Percentiles rank a stretch among this genome's conserved stretches.
These are phyloP conservation scores for Arthrinium phaeospermum DNA, from an alignment of 2,329 filamentous ascomycete species.

Conservation along the genomic window DNA sequence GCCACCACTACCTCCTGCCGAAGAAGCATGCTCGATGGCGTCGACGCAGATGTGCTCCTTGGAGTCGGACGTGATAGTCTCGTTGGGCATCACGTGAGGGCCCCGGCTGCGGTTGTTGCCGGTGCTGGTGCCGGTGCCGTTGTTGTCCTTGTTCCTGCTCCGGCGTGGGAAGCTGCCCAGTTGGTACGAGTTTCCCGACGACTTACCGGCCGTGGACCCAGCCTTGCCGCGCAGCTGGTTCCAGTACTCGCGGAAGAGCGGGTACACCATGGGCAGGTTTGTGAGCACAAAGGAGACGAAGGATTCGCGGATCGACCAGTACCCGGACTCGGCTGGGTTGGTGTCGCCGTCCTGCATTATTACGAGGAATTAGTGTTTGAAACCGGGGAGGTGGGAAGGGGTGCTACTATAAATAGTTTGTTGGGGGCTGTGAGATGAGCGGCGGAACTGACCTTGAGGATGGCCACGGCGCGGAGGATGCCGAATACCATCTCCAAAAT, in stretches of 20 bases:
- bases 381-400: too few relatives aligned
- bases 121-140: neutral
- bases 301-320: slow-evolving; percentile 47
- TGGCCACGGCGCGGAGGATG: slow-evolving; percentile 54
- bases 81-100: slow-evolving; percentile 20
- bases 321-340: slow-evolving; percentile 40
- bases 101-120: neutral
- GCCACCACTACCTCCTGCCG: neutral
- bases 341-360: slow-evolving; percentile 35
- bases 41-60: slow-evolving; percentile 29
- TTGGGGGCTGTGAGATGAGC: neutral
- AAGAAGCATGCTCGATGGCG: neutral
- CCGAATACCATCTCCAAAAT: slow-evolving; percentile 57
- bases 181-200: slow-evolving; percentile 25
- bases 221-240: slow-evolving; percentile 31
- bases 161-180: slow-evolving; percentile 25
- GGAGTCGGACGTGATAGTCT: slow-evolving; percentile 24
- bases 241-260: slow-evolving; percentile 34
- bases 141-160: slow-evolving; percentile 11
- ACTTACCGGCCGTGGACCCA: slow-evolving; percentile 21
- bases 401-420: neutral
- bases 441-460: slow-evolving; percentile 41
- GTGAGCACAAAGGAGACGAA: slow-evolving; percentile 47
- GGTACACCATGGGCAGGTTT: slow-evolving; percentile 47
- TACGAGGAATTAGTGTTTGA: neutral